phyloP scores from a whole-genome alignment of 306 rosid genomes.

The Senna siamea region DNA sequence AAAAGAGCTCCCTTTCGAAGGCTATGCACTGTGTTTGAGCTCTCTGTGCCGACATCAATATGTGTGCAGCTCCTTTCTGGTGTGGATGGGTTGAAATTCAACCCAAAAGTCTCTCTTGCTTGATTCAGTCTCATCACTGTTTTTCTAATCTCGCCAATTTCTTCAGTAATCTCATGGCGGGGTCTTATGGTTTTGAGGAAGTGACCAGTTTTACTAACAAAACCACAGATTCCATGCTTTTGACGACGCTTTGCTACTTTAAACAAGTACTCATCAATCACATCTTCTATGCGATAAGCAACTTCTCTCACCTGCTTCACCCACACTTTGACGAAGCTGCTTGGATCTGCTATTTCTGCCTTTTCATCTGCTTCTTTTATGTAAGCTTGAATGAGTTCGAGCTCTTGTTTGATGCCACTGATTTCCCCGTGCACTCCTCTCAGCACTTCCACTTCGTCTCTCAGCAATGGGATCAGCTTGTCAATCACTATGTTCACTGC shows the following conservation, averaged over 20 bases:
- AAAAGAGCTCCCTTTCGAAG: not conserved
- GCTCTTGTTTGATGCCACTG: not conserved
- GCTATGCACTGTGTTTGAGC: no score
- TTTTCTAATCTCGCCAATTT: not conserved
- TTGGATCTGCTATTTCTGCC: not conserved
- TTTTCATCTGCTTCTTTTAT: not conserved
- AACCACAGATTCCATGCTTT: not conserved
- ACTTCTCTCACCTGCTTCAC: slow-evolving; percentile 7
- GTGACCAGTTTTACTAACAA: not conserved
- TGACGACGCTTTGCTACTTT: not conserved
- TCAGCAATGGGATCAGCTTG: not conserved
- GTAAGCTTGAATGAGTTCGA: not conserved
- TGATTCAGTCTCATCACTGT: not conserved
- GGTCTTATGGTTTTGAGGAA: not conserved
- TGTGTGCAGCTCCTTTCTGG: no score
- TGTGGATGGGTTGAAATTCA: not conserved
- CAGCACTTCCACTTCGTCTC: not conserved
- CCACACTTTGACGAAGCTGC: not conserved
- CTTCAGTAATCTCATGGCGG: not conserved
- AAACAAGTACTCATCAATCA: slow-evolving; percentile 16
- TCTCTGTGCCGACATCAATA: not conserved
- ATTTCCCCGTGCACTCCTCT: not conserved
- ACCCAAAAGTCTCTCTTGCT: not conserved
- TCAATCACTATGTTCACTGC: not conserved
- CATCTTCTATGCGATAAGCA: slow-evolving; percentile 26